Base-by-base conservation (phyloP, 2,329 filamentous ascomycete species). In the Bisporella sp. region DNA sequence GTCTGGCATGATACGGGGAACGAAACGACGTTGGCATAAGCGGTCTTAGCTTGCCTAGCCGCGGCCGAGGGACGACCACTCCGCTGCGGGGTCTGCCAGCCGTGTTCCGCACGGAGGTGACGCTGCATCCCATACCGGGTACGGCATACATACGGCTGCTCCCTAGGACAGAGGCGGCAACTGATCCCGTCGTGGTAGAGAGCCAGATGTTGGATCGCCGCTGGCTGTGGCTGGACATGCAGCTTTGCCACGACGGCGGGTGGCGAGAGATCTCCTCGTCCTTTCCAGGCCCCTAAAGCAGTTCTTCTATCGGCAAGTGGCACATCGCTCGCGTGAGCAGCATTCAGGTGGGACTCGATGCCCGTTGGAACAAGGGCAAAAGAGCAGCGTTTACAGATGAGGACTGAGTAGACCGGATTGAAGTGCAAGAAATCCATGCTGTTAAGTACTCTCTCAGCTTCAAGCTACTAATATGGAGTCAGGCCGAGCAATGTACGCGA, bases 1-100 rank as follows among this genome's bases (percentile, higher is more conserved):
- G 45, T 41, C 13, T 47, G 33, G 33, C 13, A 47, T 12, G 45
- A 30, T 13, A 47, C 29, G 4, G 45, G 45, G 29, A 47, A 47
- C 12, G 29, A 28, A 6, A 13, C 33, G 30, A 47, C 45, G 5
- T 32, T 39, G 8, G 8, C n/a, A 39, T 8, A n/a, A n/a, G 8
- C n/a, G n/a, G 35, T 39, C 35, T 8, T 8, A n/a, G 8, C 8
- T 39, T 39, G 8, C 35, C 8, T 8, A n/a, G 8, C n/a, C 35
- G 8, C n/a, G n/a, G 35, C 8, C n/a, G 35, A n/a, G n/a, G 35
- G 8, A 39, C 35, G 8, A 8, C 35, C 35, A 39, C n/a, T n/a
- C n/a, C n/a, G n/a, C n/a, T n/a, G n/a, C n/a, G 35, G 35, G 35
- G 8, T 8, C 8, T 8, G n/a, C 35, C n/a, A 39, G 8, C n/a